A percentile compares a stretch with the other conserved stretches of the same genome.
Evolutionary conservation across 345 rosid species (phyloP).

Genomic region (Leavenworthia alabamica): DNA sequence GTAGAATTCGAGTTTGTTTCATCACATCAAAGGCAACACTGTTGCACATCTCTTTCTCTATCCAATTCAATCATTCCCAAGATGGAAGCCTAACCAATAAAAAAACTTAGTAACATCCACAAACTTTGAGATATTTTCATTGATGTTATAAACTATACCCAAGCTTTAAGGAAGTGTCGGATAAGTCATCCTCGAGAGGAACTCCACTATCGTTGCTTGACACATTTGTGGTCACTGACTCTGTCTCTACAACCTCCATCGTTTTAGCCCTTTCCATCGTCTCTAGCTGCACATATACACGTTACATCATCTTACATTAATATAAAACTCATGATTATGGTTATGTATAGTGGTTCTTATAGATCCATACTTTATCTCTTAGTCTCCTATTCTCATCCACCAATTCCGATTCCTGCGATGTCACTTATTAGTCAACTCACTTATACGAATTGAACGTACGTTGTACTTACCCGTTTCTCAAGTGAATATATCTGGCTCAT

Average conservation of each 20-base stretch:
- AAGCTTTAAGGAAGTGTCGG: slow-evolving; percentile 70
- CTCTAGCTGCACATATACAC: slow-evolving; percentile 9
- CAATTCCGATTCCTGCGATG: slow-evolving; percentile 55
- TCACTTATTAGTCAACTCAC: neutral
- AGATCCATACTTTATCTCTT: slow-evolving; percentile 41
- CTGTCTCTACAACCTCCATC: slow-evolving; percentile 51
- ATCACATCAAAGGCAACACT: neutral
- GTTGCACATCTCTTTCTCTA: neutral
- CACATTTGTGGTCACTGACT: slow-evolving; percentile 33
- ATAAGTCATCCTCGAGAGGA: slow-evolving; percentile 54
- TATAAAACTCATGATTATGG: neutral
- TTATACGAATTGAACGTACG: neutral
- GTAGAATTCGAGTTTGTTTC: neutral
- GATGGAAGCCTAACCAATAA: slow-evolving; percentile 15
- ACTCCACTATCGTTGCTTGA: slow-evolving; percentile 44
- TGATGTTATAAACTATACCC: slow-evolving; percentile 40
- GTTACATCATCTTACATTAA: neutral
- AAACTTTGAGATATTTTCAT: neutral
- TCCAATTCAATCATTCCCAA: slow-evolving; percentile 14
- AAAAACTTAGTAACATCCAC: neutral
- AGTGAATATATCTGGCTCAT: slow-evolving; percentile 63
- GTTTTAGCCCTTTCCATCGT: slow-evolving; percentile 13
- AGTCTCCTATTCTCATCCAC: slow-evolving; percentile 73
- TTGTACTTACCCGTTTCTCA: slow-evolving; percentile 57
- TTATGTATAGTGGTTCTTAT: neutral